phyloP scores from a whole-genome alignment of 768 basidiomycete species.

The Podaxis sp. region DNA sequence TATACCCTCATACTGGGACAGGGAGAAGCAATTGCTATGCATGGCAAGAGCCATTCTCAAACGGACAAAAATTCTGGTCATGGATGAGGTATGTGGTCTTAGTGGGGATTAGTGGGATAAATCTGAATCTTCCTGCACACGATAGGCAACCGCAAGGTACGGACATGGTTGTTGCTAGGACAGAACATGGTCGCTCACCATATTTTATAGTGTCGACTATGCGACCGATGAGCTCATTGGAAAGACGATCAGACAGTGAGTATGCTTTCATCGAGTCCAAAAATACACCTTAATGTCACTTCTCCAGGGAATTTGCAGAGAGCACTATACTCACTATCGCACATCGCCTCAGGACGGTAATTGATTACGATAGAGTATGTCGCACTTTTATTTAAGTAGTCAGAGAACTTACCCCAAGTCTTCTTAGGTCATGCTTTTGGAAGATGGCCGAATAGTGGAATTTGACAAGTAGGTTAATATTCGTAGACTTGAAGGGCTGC shows the following conservation, averaged over 20 bases:
- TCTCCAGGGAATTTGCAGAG: constrained; percentile 64
- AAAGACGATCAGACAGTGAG: constrained; percentile 76
- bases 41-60: constrained; percentile 87
- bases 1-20: neutral
- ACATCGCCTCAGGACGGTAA: constrained; percentile 73
- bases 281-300: neutral
- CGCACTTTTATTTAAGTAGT: neutral
- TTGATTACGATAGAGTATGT: constrained; percentile 78
- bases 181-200: constrained; percentile 1
- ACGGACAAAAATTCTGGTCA: constrained; percentile 70
- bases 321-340: constrained; percentile 87
- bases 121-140: constrained; percentile 11
- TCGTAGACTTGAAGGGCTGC: neutral
- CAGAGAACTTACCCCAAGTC: neutral
- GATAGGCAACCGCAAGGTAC: constrained; percentile 65
- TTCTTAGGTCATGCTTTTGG: constrained; percentile 67
- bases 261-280: constrained; percentile 1
- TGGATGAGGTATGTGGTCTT: constrained; percentile 67
- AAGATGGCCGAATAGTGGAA: constrained; percentile 74
- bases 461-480: constrained; percentile 48
- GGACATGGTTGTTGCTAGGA: constrained; percentile 13
- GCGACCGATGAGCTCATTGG: constrained; percentile 86
- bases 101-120: neutral
- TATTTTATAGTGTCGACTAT: constrained; percentile 61
- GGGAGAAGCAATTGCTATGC: constrained; percentile 47